Evolutionary conservation across 768 basidiomycete species (phyloP), one percentile per base, ranked within the genome.

Genomic region (Naganishia randhawae): DNA sequence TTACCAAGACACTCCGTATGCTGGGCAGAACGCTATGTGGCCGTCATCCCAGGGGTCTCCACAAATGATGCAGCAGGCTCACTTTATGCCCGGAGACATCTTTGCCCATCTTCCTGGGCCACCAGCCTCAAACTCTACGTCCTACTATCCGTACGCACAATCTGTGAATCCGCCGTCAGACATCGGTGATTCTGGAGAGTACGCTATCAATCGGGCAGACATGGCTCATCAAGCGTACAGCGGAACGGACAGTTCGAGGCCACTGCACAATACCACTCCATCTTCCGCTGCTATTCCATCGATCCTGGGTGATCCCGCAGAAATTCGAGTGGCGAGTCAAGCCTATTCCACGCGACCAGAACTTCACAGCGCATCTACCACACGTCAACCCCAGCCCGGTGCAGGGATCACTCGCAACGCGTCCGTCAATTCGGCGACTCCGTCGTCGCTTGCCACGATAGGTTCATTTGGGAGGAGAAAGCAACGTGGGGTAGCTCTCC

Each of bases 311-410:
- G 57, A 61, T 3, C 37, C 57, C 2, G 57, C 37, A 25, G 57
- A 61, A 35, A 61, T 61, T 42, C 35, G 57, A 2, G 39, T 41
- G 22, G 57, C 57, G 16, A 61, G 57, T 61, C 57, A 61, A 41
- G 57, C 22, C 1, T 55, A 37, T 37, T 55, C 54, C 2, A 55
- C 16, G 31, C 31, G 54, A 22, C 54, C 54, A 2, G 33, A 33
- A 16, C n/a, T 55, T 8, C 31, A 32, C n/a, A 55, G 54, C 14
- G n/a, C 37, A 35, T 10, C 31, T 14, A 55, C 32, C 25, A 37
- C 16, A 17, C n/a, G n/a, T 35, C n/a, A 55, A 35, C 37, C 54
- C 33, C 33, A n/a, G 37, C 33, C 17, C 16, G 14, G 37, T 6
- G 35, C 27, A 35, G 14, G 41, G 6, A 42, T 22, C 57, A 32